phyloP scores from a whole-genome alignment of 495 filamentous ascomycete species.

The Trichoderma virens region DNA sequence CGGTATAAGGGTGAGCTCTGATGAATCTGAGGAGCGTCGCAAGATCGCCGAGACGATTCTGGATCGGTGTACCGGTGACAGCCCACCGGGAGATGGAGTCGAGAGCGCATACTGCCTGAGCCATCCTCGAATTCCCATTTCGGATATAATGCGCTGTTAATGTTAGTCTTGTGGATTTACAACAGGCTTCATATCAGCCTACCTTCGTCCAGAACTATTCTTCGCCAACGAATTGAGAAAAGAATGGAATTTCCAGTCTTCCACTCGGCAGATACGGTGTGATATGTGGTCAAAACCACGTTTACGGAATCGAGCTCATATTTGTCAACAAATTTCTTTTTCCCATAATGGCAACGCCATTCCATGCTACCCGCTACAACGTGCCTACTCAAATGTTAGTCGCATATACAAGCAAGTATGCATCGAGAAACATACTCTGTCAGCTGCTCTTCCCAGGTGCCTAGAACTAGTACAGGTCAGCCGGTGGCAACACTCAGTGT shows the following conservation, averaged over 20 bases:
- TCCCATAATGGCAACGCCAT: conserved; percentile 27
- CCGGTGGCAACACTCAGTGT: not conserved
- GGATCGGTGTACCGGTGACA: conserved; percentile 38
- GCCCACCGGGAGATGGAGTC: conserved; percentile 31
- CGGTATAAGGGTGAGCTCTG: conserved; percentile 28
- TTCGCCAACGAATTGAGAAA: conserved; percentile 27
- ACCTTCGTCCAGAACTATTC: conserved; percentile 44
- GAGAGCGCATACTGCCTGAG: conserved; percentile 28
- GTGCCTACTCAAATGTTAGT: conserved; percentile 17
- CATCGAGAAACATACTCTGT: conserved; percentile 12
- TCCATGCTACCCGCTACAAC: conserved; percentile 17
- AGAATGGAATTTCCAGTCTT: conserved; percentile 15
- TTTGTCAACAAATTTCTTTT: conserved; percentile 15
- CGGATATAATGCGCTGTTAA: conserved; percentile 34
- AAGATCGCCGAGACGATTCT: conserved; percentile 34
- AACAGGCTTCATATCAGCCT: not conserved
- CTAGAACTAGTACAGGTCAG: conserved; percentile 19
- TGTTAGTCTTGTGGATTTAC: not conserved
- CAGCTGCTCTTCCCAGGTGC: conserved; percentile 31
- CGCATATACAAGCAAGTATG: not conserved
- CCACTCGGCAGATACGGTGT: conserved; percentile 31
- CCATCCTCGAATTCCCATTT: conserved; percentile 26
- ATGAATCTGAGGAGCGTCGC: conserved; percentile 33
- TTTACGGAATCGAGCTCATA: conserved; percentile 13
- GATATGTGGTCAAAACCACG: conserved; percentile 34